Evolutionary conservation across 2,329 filamentous ascomycete species (phyloP).

Genomic region (Aureobasidium sp.): DNA sequence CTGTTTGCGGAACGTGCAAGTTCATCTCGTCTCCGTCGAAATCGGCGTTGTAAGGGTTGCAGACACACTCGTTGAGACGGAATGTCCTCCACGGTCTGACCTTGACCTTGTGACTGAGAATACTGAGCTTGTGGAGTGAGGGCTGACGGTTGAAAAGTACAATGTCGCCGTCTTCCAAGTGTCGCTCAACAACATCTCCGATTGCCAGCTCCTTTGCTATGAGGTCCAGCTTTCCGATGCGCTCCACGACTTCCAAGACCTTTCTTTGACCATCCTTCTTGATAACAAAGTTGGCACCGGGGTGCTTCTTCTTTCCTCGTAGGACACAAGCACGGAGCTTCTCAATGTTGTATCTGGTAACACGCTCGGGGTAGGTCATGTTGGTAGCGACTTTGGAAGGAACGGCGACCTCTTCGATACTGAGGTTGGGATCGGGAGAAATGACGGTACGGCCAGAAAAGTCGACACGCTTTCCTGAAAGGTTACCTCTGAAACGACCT

Average conservation of each 20-base stretch:
- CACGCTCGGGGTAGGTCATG: constrained; percentile 87
- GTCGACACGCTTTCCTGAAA: constrained; percentile 96
- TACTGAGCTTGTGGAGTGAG: constrained; percentile 96
- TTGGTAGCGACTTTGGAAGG: constrained; percentile 90
- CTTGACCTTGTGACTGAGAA: constrained; percentile 91
- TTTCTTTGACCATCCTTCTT: constrained; percentile 66
- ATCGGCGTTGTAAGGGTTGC: constrained; percentile 96
- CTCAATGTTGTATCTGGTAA: constrained; percentile 74
- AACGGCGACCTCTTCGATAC: constrained; percentile 88
- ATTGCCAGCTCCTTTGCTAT: constrained; percentile 67
- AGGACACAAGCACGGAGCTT: constrained; percentile 67
- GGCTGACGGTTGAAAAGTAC: constrained; percentile 97
- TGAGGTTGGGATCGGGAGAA: constrained; percentile 88
- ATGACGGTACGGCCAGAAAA: constrained; percentile 98
- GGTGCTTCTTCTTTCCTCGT: constrained; percentile 72
- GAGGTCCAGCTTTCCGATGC: constrained; percentile 49
- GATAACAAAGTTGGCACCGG: constrained; percentile 75
- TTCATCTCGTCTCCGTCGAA: constrained; percentile 99
- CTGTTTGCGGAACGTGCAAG: constrained; percentile 91
- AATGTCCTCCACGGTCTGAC: constrained; percentile 93
- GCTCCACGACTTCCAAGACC: constrained; percentile 51
- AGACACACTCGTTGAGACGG: constrained; percentile 94
- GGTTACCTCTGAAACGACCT: constrained; percentile 89
- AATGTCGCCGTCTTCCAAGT: constrained; percentile 90
- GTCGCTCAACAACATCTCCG: constrained; percentile 87